Evolutionary conservation across 148 eudicot genomes (phyloP), one percentile per base, ranked within the genome.

Genomic region (Suaeda aralocaspica): DNA sequence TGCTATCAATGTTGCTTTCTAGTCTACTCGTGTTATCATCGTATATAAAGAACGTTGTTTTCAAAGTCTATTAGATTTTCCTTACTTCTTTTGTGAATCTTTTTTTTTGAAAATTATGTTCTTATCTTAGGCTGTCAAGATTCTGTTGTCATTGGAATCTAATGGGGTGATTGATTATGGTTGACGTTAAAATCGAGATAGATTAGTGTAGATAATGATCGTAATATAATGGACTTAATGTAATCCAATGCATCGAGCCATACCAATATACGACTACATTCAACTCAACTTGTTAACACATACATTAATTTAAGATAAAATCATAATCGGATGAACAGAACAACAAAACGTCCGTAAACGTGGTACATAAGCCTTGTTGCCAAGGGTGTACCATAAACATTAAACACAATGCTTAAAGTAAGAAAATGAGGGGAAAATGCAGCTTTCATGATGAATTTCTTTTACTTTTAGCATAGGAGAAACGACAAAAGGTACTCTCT

Each of bases 401-500:
- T n/a, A n/a, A n/a, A n/a, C 41, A 3, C 8, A 36, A 36, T 3
- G 41, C 41, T 36, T 36, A 36, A 36, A 36, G 41, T 19, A 18
- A 21, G 14, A 0, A 51, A 24, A 51, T 3, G 24, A 31, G 42
- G 42, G 42, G 21, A 30, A 7, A 30, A 33, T 30, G 58, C 64
- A 58, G 56, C 44, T 42, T 53, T 44, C 33, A 66, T 56, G 46
- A 73, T 73, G 9, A 49, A 36, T 16, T 50, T n/a, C 24, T 64
- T 36, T 21, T 18, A 53, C 36, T 59, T 24, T 63, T 30, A 56
- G 41, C 30, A 64, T 26, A 16, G 53, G 51, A 68, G 70, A 74
- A 71, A 75, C 66, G 74, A 82, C 82, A 72, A 77, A 28, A 18
- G 19, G 53, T 64, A 69, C 46, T n/a, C n/a, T n/a, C n/a, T n/a